Percentiles rank a stretch among this genome's conserved stretches.
phyloP scores from a whole-genome alignment of 495 filamentous ascomycete genomes.

The Neurospora tetrasperma region DNA sequence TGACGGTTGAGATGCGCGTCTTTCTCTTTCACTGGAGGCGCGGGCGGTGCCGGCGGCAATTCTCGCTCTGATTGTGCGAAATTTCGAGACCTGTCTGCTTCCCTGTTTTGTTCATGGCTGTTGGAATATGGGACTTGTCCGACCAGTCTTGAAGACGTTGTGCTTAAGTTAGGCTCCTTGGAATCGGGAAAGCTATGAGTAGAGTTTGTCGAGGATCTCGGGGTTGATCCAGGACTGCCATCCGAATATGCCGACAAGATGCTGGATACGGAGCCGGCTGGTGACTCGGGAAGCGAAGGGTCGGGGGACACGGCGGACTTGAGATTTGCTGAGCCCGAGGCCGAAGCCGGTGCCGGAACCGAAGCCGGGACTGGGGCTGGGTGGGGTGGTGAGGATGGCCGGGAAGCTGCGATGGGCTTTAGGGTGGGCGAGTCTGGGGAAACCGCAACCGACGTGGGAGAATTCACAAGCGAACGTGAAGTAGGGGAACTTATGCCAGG shows the following conservation, averaged over 20 bases:
- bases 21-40: slow-evolving; percentile 16
- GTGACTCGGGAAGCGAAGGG: slow-evolving; percentile 9
- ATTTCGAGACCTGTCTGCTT: slow-evolving; percentile 2
- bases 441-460: not conserved
- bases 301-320: slow-evolving; percentile 2
- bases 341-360: slow-evolving; percentile 1
- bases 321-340: slow-evolving; percentile 3
- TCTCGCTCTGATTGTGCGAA: slow-evolving; percentile 5
- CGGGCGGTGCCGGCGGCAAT: slow-evolving; percentile 29
- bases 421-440: slow-evolving; percentile 1
- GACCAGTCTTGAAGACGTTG: slow-evolving; percentile 14
- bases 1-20: slow-evolving; percentile 11
- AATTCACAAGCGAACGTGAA: not conserved
- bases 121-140: slow-evolving; percentile 10
- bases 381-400: not conserved
- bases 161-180: slow-evolving; percentile 24
- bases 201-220: slow-evolving; percentile 21
- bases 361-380: slow-evolving; percentile 1
- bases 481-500: slow-evolving; percentile 4
- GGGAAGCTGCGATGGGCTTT: not conserved
- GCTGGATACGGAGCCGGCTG: slow-evolving; percentile 32
- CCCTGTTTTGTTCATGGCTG: slow-evolving; percentile 15
- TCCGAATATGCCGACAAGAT: slow-evolving; percentile 37
- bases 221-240: slow-evolving; percentile 27
- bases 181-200: slow-evolving; percentile 25